Evolutionary conservation across 345 rosid genomes (phyloP).

Genomic region (Lumnitzera littorea): DNA sequence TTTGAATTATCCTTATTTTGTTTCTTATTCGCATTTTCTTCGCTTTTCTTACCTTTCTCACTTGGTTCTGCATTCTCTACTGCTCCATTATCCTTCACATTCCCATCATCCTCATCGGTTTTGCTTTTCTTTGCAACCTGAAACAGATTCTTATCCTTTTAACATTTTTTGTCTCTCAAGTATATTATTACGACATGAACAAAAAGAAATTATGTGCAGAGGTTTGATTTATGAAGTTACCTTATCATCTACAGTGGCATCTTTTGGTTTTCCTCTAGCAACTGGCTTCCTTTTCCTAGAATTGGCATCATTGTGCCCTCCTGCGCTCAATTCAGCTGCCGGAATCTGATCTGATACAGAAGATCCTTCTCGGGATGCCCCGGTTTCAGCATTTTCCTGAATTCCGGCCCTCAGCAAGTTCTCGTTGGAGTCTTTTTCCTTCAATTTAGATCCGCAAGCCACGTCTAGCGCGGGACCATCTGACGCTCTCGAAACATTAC

Average conservation of each 20-base stretch:
- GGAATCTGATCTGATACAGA: conserved; percentile 33
- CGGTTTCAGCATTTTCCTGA: conserved; percentile 18
- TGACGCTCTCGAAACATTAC: no score
- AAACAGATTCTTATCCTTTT: not conserved
- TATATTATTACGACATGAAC: not conserved
- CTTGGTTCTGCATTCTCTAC: conserved; percentile 29
- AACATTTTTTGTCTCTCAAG: not conserved
- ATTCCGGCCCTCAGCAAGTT: no score
- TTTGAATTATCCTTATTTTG: conserved; percentile 33
- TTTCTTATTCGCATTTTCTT: conserved; percentile 13
- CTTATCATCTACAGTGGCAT: conserved; percentile 32
- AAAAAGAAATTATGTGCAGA: not conserved
- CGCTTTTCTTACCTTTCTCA: conserved; percentile 12
- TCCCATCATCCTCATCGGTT: conserved; percentile 23
- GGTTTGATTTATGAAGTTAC: not conserved
- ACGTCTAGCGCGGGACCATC: no score
- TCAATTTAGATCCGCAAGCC: no score
- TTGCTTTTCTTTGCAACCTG: conserved; percentile 22
- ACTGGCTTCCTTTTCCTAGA: conserved; percentile 47
- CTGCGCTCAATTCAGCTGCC: conserved; percentile 13
- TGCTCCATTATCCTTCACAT: conserved; percentile 32
- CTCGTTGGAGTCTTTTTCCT: no score
- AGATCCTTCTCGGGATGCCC: conserved; percentile 30
- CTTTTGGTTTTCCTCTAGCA: conserved; percentile 34
- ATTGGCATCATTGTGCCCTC: conserved; percentile 18